These are phyloP conservation scores for Liquidambar formosana DNA, from an alignment of 164 flowering plant genomes.

Conservation along the genomic window DNA sequence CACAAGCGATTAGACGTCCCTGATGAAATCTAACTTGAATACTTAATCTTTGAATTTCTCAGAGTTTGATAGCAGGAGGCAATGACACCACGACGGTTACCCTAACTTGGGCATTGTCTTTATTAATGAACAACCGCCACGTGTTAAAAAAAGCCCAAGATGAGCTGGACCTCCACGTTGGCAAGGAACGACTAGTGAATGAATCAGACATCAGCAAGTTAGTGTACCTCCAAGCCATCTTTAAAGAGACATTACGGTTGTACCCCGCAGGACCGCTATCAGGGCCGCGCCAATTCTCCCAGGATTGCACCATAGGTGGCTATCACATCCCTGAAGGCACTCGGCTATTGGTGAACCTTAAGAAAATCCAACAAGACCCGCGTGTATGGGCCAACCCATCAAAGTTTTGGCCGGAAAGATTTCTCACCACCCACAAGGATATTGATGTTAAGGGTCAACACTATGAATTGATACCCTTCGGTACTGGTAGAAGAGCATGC, in stretches of 20 bases:
- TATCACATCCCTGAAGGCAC: constrained; percentile 20
- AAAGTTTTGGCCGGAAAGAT: constrained; percentile 26
- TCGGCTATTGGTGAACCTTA: constrained; percentile 9
- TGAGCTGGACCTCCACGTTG: constrained; percentile 20
- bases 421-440: constrained; percentile 9
- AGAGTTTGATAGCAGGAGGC: constrained; percentile 17
- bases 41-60: background rate
- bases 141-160: constrained; percentile 15
- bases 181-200: constrained; percentile 12
- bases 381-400: constrained; percentile 8
- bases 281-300: constrained; percentile 7
- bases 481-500: constrained; percentile 46
- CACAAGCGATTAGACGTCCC: background rate
- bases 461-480: constrained; percentile 47
- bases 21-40: background rate
- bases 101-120: constrained; percentile 18
- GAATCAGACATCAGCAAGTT: constrained; percentile 21
- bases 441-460: constrained; percentile 22
- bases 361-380: constrained; percentile 24
- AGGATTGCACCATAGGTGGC: constrained; percentile 23
- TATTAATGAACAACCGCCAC: constrained; percentile 18
- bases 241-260: constrained; percentile 26
- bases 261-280: constrained; percentile 23
- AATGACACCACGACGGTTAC: constrained; percentile 7
- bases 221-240: constrained; percentile 28